Evolutionary conservation across 1,284 basidiomycete species (phyloP).

Genomic region (Pyrrhoderma lamaoense): DNA sequence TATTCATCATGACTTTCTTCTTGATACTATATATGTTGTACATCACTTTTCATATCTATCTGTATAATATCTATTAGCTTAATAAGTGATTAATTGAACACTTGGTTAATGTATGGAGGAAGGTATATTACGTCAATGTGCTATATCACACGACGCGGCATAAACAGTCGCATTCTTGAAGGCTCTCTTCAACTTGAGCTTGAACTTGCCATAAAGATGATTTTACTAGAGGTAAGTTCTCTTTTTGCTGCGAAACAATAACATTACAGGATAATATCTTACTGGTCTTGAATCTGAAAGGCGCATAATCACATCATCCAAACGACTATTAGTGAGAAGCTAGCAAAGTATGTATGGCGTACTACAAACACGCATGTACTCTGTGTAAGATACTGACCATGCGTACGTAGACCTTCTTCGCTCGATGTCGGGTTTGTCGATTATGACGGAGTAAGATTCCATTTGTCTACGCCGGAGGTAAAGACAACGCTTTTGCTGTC

Average conservation of each 20-base stretch:
- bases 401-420: conserved; percentile 61
- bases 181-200: not conserved
- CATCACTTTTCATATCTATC: too few species aligned
- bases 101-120: too few species aligned
- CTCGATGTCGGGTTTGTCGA: conserved; percentile 96
- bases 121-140: too few species aligned
- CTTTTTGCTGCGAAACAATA: not conserved
- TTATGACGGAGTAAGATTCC: conserved; percentile 96
- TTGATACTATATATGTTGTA: too few species aligned
- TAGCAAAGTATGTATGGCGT: conserved; percentile 61
- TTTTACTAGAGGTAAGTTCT: conserved; percentile 8
- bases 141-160: not conserved
- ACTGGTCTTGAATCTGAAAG: conserved; percentile 31
- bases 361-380: not conserved
- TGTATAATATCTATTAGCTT: too few species aligned
- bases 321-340: conserved; percentile 86
- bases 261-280: not conserved
- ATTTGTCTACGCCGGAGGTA: conserved; percentile 79
- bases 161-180: not conserved
- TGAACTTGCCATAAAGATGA: conserved; percentile 4
- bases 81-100: too few species aligned
- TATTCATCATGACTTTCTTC: too few species aligned
- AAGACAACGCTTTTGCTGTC: conserved; percentile 82
- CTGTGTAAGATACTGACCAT: conserved; percentile 9
- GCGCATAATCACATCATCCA: conserved; percentile 91